Base-by-base conservation (phyloP, 2,329 filamentous ascomycete genomes). In the Xylariaceae sp. region DNA sequence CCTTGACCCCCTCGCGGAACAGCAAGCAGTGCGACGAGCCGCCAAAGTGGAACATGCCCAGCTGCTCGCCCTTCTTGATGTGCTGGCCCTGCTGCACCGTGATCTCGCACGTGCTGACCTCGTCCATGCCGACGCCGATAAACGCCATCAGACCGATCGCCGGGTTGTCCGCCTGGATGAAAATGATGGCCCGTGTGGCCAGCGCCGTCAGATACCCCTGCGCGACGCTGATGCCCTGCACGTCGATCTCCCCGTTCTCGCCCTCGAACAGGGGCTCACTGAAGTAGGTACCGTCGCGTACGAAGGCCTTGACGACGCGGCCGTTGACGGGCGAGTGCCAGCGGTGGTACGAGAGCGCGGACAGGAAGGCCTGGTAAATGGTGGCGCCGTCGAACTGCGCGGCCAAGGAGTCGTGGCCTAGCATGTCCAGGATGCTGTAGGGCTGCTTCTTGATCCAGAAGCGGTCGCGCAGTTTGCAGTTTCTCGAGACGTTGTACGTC, bases 11-110 rank as follows among this genome's bases (percentile, higher is more conserved):
- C 48, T 74, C 70, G 19, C 76, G 64, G 64, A 89, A 88, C 3
- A 89, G 55, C 51, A 89, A 56, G 52, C 81, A 86, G 56, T 87
- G 79, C 1, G 79, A 80, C 6, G 76, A 83, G 0, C 86, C 85
- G n/a, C 85, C 85, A 57, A 83, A 89, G 56, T 89, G 85, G 63
- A 89, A 89, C 83, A 87, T 88, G 32, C 85, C 85, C 30, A 81
- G 69, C 65, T 88, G 67, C 4, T 88, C 76, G 1, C 86, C 86
- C 68, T 88, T 89, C 39, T 69, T 68, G 13, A 89, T 56, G 39
- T 73, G 71, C 57, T 88, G 73, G 0, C 83, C 84, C 55, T 81
- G 76, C 15, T 71, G 71, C 9, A 87, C 82, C 0, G 78, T 84
- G 37, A 87, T 80, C 38, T 88, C 83, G 54, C 84, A 88, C 0